Evolutionary conservation across 2,329 filamentous ascomycete species (phyloP), one percentile per base, ranked within the genome.

Genomic region (Ascosphaera pollenicola): DNA sequence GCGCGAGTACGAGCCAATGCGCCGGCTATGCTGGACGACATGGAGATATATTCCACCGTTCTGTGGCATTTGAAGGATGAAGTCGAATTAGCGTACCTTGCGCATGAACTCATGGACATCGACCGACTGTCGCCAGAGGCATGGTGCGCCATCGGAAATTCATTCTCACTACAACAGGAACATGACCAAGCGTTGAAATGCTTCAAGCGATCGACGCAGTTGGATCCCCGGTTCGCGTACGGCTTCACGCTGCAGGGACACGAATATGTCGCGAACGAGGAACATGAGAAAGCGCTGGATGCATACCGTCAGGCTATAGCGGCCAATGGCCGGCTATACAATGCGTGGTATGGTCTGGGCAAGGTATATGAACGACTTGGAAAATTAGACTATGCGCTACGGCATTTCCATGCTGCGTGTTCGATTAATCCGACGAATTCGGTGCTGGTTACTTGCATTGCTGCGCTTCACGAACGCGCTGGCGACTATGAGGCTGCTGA

Each of bases 1-100:
- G 68, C 74, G 42, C 74, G 75, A 41, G 71, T 98, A 46, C 75
- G 83, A 38, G 70, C 77, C 24, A 66, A 89, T 47, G 76, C 81
- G 10, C 87, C 87, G 1, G 80, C 81, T 1, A 74, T 82, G 3
- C 66, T 91, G 35, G 79, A 92, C 52, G 85, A 94, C 51, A 94
- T 95, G 85, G 89, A 98, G 54, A 76, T 95, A 28, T 98, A 93
- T 59, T 95, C 87, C 11, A 98, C 89, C 1, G 78, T 92, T n/a
- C 68, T 98, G n/a, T 98, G 91, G 89, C 85, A 94, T 56, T 63
- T 94, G 44, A 93, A 92, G 57, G 77, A 80, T 45, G 87, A 94
- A 52, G 80, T 84, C 0, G 82, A 94, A 44, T 66, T 98, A 17
- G 85, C 87, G 1, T 92, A 89, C 57, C 66, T 98, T 19, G 83